Conservation (phyloP, 2,329 filamentous ascomycete species). For the Colletotrichum shisoi region DNA sequence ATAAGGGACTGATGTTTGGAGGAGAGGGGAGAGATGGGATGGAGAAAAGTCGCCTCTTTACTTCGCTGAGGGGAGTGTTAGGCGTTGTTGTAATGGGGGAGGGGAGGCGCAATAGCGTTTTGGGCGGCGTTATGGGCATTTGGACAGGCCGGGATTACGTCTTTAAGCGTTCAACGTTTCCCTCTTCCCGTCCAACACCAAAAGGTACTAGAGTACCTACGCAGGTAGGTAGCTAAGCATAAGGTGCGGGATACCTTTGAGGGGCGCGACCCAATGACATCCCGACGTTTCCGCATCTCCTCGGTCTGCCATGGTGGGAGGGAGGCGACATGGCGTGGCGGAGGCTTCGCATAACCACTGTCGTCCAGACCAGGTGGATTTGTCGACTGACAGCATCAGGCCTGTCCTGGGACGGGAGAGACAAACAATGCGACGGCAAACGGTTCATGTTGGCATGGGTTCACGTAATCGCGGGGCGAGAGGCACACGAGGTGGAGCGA, state of each 20-base stretch:
- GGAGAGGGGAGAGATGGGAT: conserved; percentile 3
- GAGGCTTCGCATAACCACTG: conserved; percentile 1
- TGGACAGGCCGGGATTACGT: conserved; percentile 31
- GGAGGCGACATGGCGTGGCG: conserved; percentile 9
- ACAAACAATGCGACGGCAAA: neutral
- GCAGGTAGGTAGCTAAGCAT: neutral
- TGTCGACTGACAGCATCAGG: neutral
- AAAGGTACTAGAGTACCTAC: neutral
- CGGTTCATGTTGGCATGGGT: neutral
- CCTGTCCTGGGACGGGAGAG: conserved; percentile 15
- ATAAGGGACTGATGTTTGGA: conserved; percentile 10
- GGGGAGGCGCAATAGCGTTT: conserved; percentile 28
- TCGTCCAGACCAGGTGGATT: neutral
- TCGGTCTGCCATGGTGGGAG: neutral
- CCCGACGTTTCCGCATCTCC: conserved; percentile 15
- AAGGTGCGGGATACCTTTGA: conserved; percentile 1
- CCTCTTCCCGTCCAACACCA: neutral
- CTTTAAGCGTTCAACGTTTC: conserved; percentile 13
- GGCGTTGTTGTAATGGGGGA: conserved; percentile 24
- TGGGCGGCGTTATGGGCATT: conserved; percentile 16
- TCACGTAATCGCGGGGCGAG: neutral
- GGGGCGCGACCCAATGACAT: conserved; percentile 9
- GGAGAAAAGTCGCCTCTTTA: conserved; percentile 9
- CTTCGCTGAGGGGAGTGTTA: conserved; percentile 17
- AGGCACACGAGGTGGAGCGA: too few species aligned